These are phyloP conservation scores for Anthracocystis setariae DNA, from an alignment of 1,284 basidiomycete species.

Conservation along the genomic window DNA sequence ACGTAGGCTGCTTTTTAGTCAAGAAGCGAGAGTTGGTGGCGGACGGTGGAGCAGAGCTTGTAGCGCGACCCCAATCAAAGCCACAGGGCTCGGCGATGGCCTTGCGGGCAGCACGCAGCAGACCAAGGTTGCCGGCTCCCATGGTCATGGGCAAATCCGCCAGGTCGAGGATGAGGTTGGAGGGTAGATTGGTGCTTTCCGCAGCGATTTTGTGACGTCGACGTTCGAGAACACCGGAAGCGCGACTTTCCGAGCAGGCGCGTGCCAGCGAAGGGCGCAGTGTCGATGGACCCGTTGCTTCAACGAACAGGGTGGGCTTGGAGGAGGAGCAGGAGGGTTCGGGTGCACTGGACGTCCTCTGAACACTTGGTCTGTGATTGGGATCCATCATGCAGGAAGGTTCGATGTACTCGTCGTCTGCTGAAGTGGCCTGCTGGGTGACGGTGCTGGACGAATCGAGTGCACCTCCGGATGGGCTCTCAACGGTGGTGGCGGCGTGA, in stretches of 20 bases:
- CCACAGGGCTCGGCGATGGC: constrained; percentile 38
- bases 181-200: constrained; percentile 12
- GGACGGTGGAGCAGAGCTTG: constrained; percentile 24
- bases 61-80: constrained; percentile 40
- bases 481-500: constrained; percentile 6
- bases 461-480: constrained; percentile 11
- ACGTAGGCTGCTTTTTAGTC: constrained; percentile 14
- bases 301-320: constrained; percentile 26
- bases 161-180: constrained; percentile 39
- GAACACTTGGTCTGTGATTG: constrained; percentile 41
- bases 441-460: background rate
- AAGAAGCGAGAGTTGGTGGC: constrained; percentile 11
- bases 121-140: constrained; percentile 35
- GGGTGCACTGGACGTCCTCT: constrained; percentile 40
- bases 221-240: constrained; percentile 40
- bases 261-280: constrained; percentile 32
- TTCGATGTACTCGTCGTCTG: constrained; percentile 31
- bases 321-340: constrained; percentile 30
- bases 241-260: constrained; percentile 41
- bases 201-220: constrained; percentile 26
- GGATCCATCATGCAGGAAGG: constrained; percentile 16
- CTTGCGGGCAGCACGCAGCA: constrained; percentile 41
- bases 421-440: background rate
- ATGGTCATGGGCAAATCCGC: constrained; percentile 35
- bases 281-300: constrained; percentile 7